Conservation (phyloP, 2,329 filamentous ascomycete species). For the Fusarium coffeatum region DNA sequence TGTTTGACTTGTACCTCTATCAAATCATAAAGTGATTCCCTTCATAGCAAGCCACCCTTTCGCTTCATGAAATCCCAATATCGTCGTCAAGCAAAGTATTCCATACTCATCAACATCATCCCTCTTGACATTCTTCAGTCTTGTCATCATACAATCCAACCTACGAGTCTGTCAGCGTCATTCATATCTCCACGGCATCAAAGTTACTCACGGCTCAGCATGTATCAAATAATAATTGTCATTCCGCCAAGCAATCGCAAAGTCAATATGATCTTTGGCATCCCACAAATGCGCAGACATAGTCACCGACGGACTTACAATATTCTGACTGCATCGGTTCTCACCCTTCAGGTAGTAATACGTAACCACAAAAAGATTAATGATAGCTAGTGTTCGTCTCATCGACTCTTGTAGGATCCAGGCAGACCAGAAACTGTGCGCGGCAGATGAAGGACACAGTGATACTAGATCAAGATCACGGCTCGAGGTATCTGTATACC, state of each 20-base stretch:
- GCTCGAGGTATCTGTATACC: background rate
- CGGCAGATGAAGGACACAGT: background rate
- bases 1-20: background rate
- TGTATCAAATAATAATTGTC: background rate
- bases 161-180: background rate
- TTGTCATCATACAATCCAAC: background rate
- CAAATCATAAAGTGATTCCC: background rate
- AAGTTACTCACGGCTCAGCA: fast-evolving
- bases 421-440: background rate
- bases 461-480: background rate
- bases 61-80: background rate
- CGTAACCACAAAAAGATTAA: slow-evolving; percentile 4
- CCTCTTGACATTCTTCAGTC: background rate
- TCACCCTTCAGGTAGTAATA: slow-evolving; percentile 9
- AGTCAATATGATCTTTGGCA: slow-evolving; percentile 3
- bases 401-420: slow-evolving; percentile 9
- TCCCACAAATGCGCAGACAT: slow-evolving; percentile 12
- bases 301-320: background rate
- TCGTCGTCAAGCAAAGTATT: background rate
- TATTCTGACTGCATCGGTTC: background rate
- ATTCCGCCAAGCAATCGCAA: background rate
- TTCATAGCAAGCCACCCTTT: slow-evolving; percentile 10
- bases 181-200: fast-evolving
- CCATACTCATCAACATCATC: slow-evolving; percentile 2
- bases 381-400: background rate